Base-by-base conservation (phyloP, 371 early-diverging fungal species). In the Mortierella sp. region DNA sequence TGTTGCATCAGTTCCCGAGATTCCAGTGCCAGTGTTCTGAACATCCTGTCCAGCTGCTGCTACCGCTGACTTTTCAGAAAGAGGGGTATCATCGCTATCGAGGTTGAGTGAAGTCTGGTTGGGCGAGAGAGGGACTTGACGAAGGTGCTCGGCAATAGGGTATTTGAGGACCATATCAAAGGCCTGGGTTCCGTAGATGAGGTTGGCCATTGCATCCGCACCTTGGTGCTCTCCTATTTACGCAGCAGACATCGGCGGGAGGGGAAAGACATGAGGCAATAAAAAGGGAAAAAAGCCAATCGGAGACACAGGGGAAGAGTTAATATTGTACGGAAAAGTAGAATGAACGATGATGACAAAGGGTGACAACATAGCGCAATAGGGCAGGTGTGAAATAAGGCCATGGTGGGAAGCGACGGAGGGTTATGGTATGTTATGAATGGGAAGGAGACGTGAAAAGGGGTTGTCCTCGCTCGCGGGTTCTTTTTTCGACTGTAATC, bases 161-260 rank as follows among this genome's bases (percentile, higher is more conserved):
- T 82, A 82, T 72, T 85, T 85, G 80, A 85, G 75, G 73, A 85
- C 63, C 86, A 85, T 85, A 50, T 85, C 86, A 72, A 85, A 85
- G 26, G 86, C 86, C 52, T 85, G 86, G 10, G 86, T 85, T n/a
- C 70, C 79, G 60, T 85, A 85, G 60, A 85, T 77, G 50, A 85
- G 77, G 68, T 85, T 85, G 50, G 86, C 82, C 71, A 85, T 42
- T 1, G 86, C 86, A 81, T 85, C 86, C 16, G 86, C 82, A 8
- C 82, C 79, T 74, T 85, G 86, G 26, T 85, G 82, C 31, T 85
- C 86, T n/a, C 76, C 86, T 85, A 70, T 45, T 76, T 24, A 57
- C 47, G 19, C 7, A 44, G 60, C 26, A 44, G 42, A 9, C 24
- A 60, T 54, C 63, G 34, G 47, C 8, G 65, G 26, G 38, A 52